Percentiles rank a stretch among this genome's conserved stretches.
Conservation (phyloP, 768 basidiomycete species). For the Amyloporia xantha region DNA sequence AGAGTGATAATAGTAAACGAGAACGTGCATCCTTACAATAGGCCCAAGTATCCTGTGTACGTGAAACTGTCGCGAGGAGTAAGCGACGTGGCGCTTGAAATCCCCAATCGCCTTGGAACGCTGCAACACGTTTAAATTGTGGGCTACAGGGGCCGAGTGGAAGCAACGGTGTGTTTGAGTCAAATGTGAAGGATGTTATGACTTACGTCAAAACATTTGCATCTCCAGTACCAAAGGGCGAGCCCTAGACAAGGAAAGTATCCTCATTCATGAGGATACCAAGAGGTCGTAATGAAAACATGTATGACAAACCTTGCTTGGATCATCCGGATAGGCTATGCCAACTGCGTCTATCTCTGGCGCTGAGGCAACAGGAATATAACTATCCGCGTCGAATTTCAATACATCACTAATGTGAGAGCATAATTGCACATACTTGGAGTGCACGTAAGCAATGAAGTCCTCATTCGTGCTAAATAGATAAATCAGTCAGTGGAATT, state of each 20-base stretch:
- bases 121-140: constrained; percentile 20
- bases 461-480: background rate
- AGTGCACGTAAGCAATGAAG: background rate
- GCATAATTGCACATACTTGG: background rate
- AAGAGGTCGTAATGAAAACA: background rate
- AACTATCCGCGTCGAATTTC: background rate
- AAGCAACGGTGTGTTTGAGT: background rate
- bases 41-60: constrained; percentile 4
- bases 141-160: background rate
- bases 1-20: background rate
- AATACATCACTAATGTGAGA: background rate
- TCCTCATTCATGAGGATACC: background rate
- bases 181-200: background rate
- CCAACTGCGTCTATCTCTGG: background rate
- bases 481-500: background rate
- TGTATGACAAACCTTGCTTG: background rate
- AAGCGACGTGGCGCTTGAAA: constrained; percentile 17
- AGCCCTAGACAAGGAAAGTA: background rate
- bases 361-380: background rate
- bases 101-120: constrained; percentile 18
- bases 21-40: constrained; percentile 7
- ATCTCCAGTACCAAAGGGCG: background rate
- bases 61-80: background rate
- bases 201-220: background rate
- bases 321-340: background rate